Evolutionary conservation across 2,329 filamentous ascomycete genomes (phyloP), one percentile per base, ranked within the genome.

Genomic region (Huntiella decipiens): DNA sequence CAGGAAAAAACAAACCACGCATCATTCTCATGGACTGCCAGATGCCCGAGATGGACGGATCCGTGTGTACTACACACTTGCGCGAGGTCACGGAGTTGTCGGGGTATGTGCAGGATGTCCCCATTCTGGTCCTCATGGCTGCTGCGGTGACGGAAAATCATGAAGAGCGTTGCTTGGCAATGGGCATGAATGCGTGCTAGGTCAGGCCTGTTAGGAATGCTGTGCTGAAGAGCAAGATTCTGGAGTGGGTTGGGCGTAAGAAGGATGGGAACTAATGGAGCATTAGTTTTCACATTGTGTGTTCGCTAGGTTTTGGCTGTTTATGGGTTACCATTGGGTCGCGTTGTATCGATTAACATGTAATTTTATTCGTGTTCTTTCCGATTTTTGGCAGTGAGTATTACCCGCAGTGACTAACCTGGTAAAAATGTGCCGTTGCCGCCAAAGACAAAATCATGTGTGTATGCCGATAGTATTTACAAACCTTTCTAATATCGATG

Each of bases 1-100:
- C 17, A 16, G n/a, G 16, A 22, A 64, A 70, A 39, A 61, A 63
- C 8, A 74, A 73, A 43, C 82, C 82, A 0, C 74, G 84, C 52
- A 74, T 88, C 6, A 84, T 88, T 45, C 63, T 87, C 35, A 83
- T 84, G 79, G 79, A 84, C 55, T 76, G 82, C 1, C 78, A 82
- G 58, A 82, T 82, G 75, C 74, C 77, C 19, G 73, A 85, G 35
- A 74, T 84, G 51, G 82, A 87, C 54, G 82, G 82, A 1, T 87
- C 87, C 57, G 73, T 74, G 48, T 80, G 81, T 37, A 87, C 82
- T 0, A 79, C 84, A 53, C 67, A 80, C 7, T 50, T 49, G 4
- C 44, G 47, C 4, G 43, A 33, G 32, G 36, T 39, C 5, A 22
- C 44, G 10, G 40, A 40, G 31, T 46, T 39, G 12, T 17, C 32